Evolutionary conservation across 768 basidiomycete genomes (phyloP), one percentile per base, ranked within the genome.

Genomic region (Glaciozyma martinii): DNA sequence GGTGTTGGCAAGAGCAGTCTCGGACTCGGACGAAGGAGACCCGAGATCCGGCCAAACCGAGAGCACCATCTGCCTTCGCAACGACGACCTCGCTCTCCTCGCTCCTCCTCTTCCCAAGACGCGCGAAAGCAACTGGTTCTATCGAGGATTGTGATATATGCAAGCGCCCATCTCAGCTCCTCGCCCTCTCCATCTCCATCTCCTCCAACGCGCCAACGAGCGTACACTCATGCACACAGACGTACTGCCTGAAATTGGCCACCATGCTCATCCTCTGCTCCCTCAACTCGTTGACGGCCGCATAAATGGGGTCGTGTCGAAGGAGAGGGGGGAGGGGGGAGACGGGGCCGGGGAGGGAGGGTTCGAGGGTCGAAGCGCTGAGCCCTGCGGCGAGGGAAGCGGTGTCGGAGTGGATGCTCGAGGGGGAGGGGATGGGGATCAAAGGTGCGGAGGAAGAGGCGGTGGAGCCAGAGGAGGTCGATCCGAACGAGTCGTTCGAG

Each of bases 191-290:
- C 27, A 19, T 32, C 25, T 29, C 42, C 13, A 58, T 44, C 56
- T 42, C 56, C n/a, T 57, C 15, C 21, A 58, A 7, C 42, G 56
- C 56, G 1, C 58, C 58, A 3, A 33, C 46, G 1, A 59, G 27
- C 6, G 47, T 29, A 30, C 29, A 47, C 46, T 59, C 30, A 30
- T 47, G 46, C 6, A 59, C 32, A 12, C 93, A 97, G 25, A 93
- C 86, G 73, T 93, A 98, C 78, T 98, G 94, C 63, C 92, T 80
- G 74, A 93, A 78, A 76, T 88, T 94, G 79, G 94, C 93, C 74
- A 93, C 94, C 66, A 95, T 77, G 73, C 89, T 91, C 94, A 98
- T 98, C 60, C 94, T 81, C 78, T 97, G 93, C 76, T 93, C 86
- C 53, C 94, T 82, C 86, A 98, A 90, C 74, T 92, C 89, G 77